Evolutionary conservation across 1,139 yeast genomes (phyloP), one percentile per base, ranked within the genome.

Genomic region (Protomyces inundatus): DNA sequence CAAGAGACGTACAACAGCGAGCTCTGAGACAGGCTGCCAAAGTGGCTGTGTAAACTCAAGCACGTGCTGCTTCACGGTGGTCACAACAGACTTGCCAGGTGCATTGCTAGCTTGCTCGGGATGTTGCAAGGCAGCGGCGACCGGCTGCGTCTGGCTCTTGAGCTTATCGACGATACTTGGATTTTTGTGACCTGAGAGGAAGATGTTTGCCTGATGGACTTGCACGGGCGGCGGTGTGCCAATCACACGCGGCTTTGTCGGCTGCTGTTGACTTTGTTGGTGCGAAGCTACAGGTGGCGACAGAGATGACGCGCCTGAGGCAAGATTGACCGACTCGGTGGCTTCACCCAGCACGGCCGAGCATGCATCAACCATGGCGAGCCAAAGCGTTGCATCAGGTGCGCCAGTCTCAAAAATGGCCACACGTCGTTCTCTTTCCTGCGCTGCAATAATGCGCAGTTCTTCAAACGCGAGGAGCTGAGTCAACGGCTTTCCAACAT

Each of bases 171-270:
- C 37, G 6, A 32, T 36, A 7, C 40, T n/a, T 3, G 34, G 37
- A 32, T 51, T 51, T n/a, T 30, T 30, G 33, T 37, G 42, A 4
- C 35, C 56, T 3, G 55, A 14, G n/a, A 32, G 53, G 62, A 58
- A 58, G n/a, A 58, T 58, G 32, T 58, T 58, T n/a, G 56, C 48
- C n/a, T 58, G 56, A 33, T n/a, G 30, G 14, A 58, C 62, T 16
- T 52, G 52, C 34, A 58, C 52, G 3, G 62, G 55, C 40, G 39
- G 35, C 6, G 55, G 48, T 9, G 48, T 42, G 9, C 48, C 42
- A 52, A 23, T 35, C 9, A 33, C 33, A 9, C 42, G 16, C 10
- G 55, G 45, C 4, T 23, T 23, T n/a, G 12, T 39, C 40, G n/a
- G n/a, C 2, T 33, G n/a, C n/a, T 7, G 32, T 23, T 23, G 23